Conservation (phyloP, 2,329 filamentous ascomycete genomes). For the Grosmannia clavigera region DNA sequence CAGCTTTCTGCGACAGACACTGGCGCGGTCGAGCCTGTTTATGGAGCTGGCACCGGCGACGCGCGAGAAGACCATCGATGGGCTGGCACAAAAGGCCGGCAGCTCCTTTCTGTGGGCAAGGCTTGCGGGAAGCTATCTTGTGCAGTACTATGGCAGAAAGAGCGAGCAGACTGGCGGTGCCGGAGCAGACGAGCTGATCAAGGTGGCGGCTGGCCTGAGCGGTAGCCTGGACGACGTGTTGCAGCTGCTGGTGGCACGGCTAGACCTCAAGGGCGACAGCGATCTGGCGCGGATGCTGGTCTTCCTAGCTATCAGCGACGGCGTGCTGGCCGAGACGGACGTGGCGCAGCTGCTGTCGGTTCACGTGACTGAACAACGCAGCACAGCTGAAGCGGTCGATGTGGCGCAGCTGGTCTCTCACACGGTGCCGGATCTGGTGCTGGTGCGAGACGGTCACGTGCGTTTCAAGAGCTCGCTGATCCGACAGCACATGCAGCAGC, state of each 20-base stretch:
- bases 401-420: background rate
- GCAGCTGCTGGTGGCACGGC: constrained; percentile 15
- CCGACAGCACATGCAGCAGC: constrained; percentile 18
- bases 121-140: constrained; percentile 16
- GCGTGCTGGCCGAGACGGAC: constrained; percentile 16
- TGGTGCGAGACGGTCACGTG: constrained; percentile 21
- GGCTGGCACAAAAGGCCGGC: constrained; percentile 20
- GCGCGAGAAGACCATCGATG: constrained; percentile 17
- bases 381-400: background rate
- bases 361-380: background rate
- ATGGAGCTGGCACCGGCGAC: constrained; percentile 11
- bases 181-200: constrained; percentile 9
- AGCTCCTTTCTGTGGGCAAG: constrained; percentile 27
- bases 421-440: constrained; percentile 18
- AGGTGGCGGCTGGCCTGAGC: constrained; percentile 14
- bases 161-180: background rate
- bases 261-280: constrained; percentile 16
- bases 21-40: constrained; percentile 12
- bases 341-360: background rate
- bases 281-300: constrained; percentile 18
- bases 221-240: constrained; percentile 15
- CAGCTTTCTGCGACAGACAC: constrained; percentile 17
- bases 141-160: constrained; percentile 13
- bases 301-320: constrained; percentile 22
- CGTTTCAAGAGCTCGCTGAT: constrained; percentile 26